Percentiles rank a stretch among this genome's conserved stretches.
Conservation (phyloP, 1,139 yeast species). For the Geotrichum carabidarum region DNA sequence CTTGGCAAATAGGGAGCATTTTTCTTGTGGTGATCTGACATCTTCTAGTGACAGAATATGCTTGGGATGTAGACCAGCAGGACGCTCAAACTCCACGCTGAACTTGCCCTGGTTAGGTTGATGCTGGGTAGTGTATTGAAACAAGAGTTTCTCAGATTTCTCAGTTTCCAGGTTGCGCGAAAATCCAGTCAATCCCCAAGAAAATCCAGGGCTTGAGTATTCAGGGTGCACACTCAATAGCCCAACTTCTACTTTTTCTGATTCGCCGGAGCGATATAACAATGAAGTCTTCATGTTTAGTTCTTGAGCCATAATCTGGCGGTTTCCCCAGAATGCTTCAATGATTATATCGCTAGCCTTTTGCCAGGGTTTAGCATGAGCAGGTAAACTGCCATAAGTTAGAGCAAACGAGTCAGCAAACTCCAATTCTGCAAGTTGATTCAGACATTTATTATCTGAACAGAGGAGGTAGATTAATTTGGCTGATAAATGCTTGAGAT, state of each 20-base stretch:
- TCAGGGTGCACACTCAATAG: slow-evolving; percentile 23
- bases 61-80: slow-evolving; percentile 47
- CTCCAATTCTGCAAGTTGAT: slow-evolving; percentile 18
- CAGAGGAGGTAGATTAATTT: slow-evolving; percentile 1
- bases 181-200: slow-evolving; percentile 29
- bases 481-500: slow-evolving; percentile 7
- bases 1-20: slow-evolving; percentile 41
- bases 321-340: slow-evolving; percentile 27
- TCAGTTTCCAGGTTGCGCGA: slow-evolving; percentile 25
- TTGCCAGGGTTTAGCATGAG: slow-evolving; percentile 25
- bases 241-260: slow-evolving; percentile 29
- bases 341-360: slow-evolving; percentile 25
- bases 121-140: slow-evolving; percentile 26
- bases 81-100: slow-evolving; percentile 34
- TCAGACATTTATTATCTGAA: not conserved
- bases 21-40: slow-evolving; percentile 23
- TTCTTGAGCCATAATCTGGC: slow-evolving; percentile 13
- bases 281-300: not conserved
- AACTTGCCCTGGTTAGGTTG: slow-evolving; percentile 29
- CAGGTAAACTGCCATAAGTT: slow-evolving; percentile 27
- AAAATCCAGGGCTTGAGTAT: slow-evolving; percentile 22
- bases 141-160: slow-evolving; percentile 25
- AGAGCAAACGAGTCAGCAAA: slow-evolving; percentile 28
- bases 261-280: slow-evolving; percentile 2
- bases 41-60: slow-evolving; percentile 25